Base-by-base conservation (phyloP, 345 rosid genomes). In the Lumnitzera littorea region DNA sequence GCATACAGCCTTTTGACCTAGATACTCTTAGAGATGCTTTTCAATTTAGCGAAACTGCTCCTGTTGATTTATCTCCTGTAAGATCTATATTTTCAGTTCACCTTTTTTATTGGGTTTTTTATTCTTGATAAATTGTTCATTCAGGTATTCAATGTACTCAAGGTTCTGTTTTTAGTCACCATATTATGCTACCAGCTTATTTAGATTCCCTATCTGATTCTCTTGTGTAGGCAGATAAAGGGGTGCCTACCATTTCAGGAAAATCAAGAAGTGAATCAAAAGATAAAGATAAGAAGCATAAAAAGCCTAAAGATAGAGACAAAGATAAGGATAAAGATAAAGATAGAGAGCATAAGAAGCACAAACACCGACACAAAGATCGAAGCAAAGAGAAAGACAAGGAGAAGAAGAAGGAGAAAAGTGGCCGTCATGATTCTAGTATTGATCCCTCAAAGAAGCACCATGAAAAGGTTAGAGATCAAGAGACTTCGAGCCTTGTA, bases 341-440 rank as follows among this genome's bases (percentile, higher is more conserved):
- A 71, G 95, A 92, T 70, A 82, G 80, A 81, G 98, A 85, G 76
- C 96, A 87, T 71, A 89, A 87, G 87, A 87, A 84, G 81, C 96
- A 80, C 72, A 92, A 84, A 66, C 96, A 83, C 72, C 83, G 79
- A 56, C 97, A 82, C 65, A 89, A 84, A 81, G 96, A 85, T 69
- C 76, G 86, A 68, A 82, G 81, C 75, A 92, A 87, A 75, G 92
- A 89, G 47, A 86, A 75, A 78, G 91, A 88, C 65, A 88, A 80
- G 72, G 82, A 82, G 76, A 91, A 84, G 85, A 82, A 80, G 75
- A 92, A 85, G 81, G 96, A 85, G 47, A 83, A 69, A 74, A 77
- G 78, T 67, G 87, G 83, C 65, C 95, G 81, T 72, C 96, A 75
- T 63, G 96, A 91, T 50, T 77, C 87, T 60, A 85, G 80, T 16